Evolutionary conservation across 345 rosid genomes (phyloP), one percentile per base, ranked within the genome.

Genomic region (Lepidium sativum): DNA sequence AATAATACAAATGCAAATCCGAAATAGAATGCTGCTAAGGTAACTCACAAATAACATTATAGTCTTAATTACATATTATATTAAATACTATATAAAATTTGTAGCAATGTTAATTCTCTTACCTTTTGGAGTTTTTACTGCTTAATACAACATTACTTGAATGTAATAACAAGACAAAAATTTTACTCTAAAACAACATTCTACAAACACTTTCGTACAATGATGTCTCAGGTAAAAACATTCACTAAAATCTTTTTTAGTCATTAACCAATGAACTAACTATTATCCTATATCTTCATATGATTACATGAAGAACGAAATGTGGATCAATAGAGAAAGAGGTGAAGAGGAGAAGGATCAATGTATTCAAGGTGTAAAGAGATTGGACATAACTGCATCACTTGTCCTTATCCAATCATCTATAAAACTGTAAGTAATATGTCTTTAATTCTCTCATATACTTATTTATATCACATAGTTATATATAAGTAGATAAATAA

Each of bases 371-470:
- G 49, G 15, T 68, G 72, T 48, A 25, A 47, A 10, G 72, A 68
- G 50, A 23, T 1, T 20, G 72, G 72, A 56, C 72, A 68, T 48
- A 37, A 7, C 48, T 37, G 50, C 31, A 1, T 9, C 3, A 43
- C 50, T 48, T 68, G 72, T 47, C 72, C 72, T 37, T 68, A 68
- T 54, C 65, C 65, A 34, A 6, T 57, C 11, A 68, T 68, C 32
- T 3, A 25, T 16, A 37, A 57, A 21, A 11, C 5, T 33, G 72
- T 58, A 68, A 34, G 63, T 45, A 21, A 20, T 34, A n/a, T n/a
- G 9, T 34, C 54, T 65, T 41, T 44, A 4, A 15, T 40, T 40
- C 14, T 15, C 31, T 4, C 32, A 60, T 17, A 8, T 60, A 31
- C 31, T 11, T 29, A 40, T 23, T 15, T 6, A 27, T 50, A 27